A percentile compares a stretch with the other conserved stretches of the same genome.
Evolutionary conservation across 108 stramenopile species (phyloP).

Genomic region (Fistulifera pelliculosa): DNA sequence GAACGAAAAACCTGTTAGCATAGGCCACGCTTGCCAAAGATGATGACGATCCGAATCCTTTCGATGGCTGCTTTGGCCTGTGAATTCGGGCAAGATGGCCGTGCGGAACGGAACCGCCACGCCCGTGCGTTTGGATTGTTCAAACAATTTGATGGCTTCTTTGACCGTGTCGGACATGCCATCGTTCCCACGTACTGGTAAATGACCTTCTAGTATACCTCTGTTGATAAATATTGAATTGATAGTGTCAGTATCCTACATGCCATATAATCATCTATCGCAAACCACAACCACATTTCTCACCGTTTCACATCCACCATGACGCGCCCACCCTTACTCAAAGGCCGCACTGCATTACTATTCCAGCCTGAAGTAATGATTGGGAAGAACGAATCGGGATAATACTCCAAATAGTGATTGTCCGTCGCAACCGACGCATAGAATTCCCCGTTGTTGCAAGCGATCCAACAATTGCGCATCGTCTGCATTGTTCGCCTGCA

Average conservation of each 20-base stretch:
- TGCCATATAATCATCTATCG: too few relatives aligned
- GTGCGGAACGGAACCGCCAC: slow-evolving; percentile 60
- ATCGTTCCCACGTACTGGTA: slow-evolving; percentile 46
- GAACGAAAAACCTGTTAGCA: slow-evolving; percentile 52
- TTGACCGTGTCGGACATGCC: slow-evolving; percentile 59
- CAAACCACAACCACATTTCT: too few relatives aligned
- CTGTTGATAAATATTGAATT: too few relatives aligned
- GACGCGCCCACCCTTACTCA: slow-evolving; percentile 53
- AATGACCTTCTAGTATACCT: slow-evolving; percentile 47
- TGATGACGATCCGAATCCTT: slow-evolving; percentile 39
- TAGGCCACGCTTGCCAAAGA: slow-evolving; percentile 62
- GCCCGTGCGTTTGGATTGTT: slow-evolving; percentile 54
- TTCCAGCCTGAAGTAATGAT: slow-evolving; percentile 56
- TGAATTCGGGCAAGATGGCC: slow-evolving; percentile 38
- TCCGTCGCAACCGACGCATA: slow-evolving; percentile 51
- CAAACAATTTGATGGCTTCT: slow-evolving; percentile 62
- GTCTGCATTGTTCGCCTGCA: slow-evolving; percentile 19
- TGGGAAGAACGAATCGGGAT: slow-evolving; percentile 50
- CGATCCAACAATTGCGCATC: slow-evolving; percentile 31
- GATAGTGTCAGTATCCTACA: too few relatives aligned
- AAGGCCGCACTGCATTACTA: slow-evolving; percentile 49
- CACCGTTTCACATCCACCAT: slow-evolving; percentile 40
- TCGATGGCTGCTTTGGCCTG: slow-evolving; percentile 2
- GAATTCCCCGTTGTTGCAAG: slow-evolving; percentile 51
- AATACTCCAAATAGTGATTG: slow-evolving; percentile 61